These are phyloP conservation scores for Senna tora DNA, from an alignment of 306 rosid species.

Conservation along the genomic window DNA sequence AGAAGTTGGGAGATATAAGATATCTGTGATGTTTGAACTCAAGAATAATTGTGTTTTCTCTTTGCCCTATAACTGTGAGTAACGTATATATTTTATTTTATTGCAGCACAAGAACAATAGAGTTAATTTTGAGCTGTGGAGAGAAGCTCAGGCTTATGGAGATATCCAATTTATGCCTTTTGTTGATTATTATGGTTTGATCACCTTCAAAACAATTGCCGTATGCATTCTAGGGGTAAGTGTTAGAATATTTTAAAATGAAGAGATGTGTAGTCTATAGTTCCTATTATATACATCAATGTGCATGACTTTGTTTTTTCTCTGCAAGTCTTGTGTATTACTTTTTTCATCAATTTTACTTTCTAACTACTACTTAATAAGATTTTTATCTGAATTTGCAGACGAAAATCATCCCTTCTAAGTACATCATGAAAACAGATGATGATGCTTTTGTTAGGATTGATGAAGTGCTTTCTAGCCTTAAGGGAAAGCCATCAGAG, in stretches of 20 bases:
- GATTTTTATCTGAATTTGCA: slow-evolving; percentile 49
- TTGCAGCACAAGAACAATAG: slow-evolving; percentile 81
- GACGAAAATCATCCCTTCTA: slow-evolving; percentile 78
- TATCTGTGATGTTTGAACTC: slow-evolving; percentile 17
- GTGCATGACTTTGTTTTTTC: not conserved
- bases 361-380: slow-evolving; percentile 4
- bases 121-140: slow-evolving; percentile 85
- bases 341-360: slow-evolving; percentile 1
- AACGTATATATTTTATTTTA: slow-evolving; percentile 33
- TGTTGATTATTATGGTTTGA: slow-evolving; percentile 89
- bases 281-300: not conserved
- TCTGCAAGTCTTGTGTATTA: not conserved
- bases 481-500: slow-evolving; percentile 64
- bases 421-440: slow-evolving; percentile 92
- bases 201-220: slow-evolving; percentile 86
- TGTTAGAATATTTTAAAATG: too few species aligned
- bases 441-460: slow-evolving; percentile 94
- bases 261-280: too few species aligned
- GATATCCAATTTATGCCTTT: slow-evolving; percentile 93
- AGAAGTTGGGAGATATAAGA: slow-evolving; percentile 5
- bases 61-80: not conserved
- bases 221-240: slow-evolving; percentile 89
- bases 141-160: slow-evolving; percentile 87
- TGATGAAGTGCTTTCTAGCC: slow-evolving; percentile 79
- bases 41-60: slow-evolving; percentile 22